These are phyloP conservation scores for Abrus precatorius DNA, from an alignment of 306 rosid genomes.

Conservation along the genomic window DNA sequence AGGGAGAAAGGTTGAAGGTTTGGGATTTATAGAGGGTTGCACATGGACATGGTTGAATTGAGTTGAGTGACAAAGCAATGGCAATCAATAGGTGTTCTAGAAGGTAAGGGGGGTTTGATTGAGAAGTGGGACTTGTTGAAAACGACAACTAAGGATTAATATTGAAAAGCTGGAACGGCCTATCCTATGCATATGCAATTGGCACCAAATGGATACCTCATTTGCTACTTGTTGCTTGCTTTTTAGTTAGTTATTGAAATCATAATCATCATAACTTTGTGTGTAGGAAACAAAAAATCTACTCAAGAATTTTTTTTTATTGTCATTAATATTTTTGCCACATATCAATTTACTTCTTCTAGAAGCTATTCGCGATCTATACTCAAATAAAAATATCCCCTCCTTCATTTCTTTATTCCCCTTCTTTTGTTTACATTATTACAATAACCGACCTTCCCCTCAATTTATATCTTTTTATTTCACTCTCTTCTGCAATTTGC, in stretches of 20 bases:
- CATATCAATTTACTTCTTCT: too few species aligned
- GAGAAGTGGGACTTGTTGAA: neutral
- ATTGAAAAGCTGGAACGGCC: neutral
- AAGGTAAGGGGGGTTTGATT: neutral
- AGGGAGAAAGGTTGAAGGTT: neutral
- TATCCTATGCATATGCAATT: neutral
- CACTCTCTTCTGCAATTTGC: neutral
- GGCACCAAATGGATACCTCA: neutral
- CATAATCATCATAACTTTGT: neutral
- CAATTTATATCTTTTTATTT: too few species aligned
- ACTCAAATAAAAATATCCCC: too few species aligned
- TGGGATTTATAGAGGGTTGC: slow-evolving; percentile 5
- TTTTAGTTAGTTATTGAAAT: slow-evolving; percentile 2
- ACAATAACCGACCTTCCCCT: too few species aligned
- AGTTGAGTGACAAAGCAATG: neutral
- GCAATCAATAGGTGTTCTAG: neutral
- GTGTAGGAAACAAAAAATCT: too few species aligned
- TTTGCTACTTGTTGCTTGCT: neutral
- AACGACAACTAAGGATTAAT: neutral
- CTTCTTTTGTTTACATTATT: too few species aligned
- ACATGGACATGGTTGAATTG: neutral
- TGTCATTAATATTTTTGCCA: too few species aligned
- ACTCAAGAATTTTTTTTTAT: too few species aligned
- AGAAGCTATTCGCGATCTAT: too few species aligned
- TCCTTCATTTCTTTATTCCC: too few species aligned